Conservation (phyloP, 345 rosid genomes). For the Nasturtium officinale region DNA sequence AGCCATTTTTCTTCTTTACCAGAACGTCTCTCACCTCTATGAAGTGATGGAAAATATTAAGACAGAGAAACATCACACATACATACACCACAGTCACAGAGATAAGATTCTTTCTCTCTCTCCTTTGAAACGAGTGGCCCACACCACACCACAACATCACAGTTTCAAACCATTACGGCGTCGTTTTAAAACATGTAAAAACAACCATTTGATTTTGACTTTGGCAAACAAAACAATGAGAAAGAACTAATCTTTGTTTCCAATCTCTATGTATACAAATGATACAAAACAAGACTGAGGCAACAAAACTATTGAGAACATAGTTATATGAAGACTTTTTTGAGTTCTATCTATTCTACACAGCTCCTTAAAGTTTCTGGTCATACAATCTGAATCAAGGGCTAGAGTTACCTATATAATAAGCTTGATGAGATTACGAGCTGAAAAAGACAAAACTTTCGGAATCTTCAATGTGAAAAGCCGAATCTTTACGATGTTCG, state of each 20-base stretch:
- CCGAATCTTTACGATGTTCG: slow-evolving; percentile 17
- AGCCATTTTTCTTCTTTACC: slow-evolving; percentile 33
- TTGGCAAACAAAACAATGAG: slow-evolving; percentile 14
- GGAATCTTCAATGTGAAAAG: slow-evolving; percentile 31
- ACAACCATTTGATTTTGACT: background rate
- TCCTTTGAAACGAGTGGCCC: slow-evolving; percentile 16
- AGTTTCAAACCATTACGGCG: background rate
- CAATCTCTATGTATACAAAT: slow-evolving; percentile 11
- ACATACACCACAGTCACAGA: slow-evolving; percentile 3
- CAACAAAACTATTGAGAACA: slow-evolving; percentile 32
- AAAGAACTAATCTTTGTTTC: background rate
- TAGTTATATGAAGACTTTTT: slow-evolving; percentile 23
- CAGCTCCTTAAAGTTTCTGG: slow-evolving; percentile 15
- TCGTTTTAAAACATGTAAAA: background rate
- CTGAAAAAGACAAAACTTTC: slow-evolving; percentile 19
- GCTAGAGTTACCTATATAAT: slow-evolving; percentile 22
- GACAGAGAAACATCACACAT: slow-evolving; percentile 33
- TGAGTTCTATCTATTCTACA: slow-evolving; percentile 26
- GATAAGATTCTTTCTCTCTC: slow-evolving; percentile 14
- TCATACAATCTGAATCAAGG: slow-evolving; percentile 3
- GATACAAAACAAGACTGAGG: slow-evolving; percentile 23
- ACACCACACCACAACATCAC: slow-evolving; percentile 6
- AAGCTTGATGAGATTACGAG: slow-evolving; percentile 22
- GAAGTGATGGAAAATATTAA: slow-evolving; percentile 11
- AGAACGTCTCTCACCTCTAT: background rate